phyloP scores from a whole-genome alignment of 1,284 basidiomycete species.

The Leccinum solheimii region DNA sequence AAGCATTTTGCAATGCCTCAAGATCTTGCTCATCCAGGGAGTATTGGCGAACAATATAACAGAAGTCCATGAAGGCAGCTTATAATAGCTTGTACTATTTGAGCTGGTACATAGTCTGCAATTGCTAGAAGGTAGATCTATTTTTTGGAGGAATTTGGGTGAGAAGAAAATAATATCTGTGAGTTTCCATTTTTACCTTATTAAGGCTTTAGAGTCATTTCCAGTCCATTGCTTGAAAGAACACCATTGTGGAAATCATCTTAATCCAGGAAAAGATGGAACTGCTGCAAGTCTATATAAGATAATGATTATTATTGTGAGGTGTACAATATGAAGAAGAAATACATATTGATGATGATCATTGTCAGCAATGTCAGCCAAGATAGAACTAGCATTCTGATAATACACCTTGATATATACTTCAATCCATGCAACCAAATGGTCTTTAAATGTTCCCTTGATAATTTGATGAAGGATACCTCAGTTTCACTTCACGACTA shows the following conservation, averaged over 20 bases:
- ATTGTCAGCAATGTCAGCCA: neutral
- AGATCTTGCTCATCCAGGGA: neutral
- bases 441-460: neutral
- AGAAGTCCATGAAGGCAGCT: slow-evolving; percentile 14
- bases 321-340: too few species aligned
- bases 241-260: neutral
- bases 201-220: neutral
- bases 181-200: neutral
- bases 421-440: neutral
- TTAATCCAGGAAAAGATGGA: neutral
- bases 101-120: slow-evolving; percentile 9
- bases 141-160: neutral
- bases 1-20: neutral
- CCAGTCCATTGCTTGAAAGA: neutral
- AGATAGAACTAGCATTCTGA: neutral
- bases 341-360: neutral
- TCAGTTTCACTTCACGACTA: too few species aligned
- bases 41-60: slow-evolving; percentile 1
- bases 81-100: slow-evolving; percentile 8
- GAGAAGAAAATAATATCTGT: neutral
- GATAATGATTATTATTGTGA: neutral
- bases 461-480: neutral
- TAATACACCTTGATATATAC: neutral
- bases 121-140: slow-evolving; percentile 16
- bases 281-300: neutral